Conservation (phyloP, 139 green algal genomes). For the Chlamydomonas sp. region DNA sequence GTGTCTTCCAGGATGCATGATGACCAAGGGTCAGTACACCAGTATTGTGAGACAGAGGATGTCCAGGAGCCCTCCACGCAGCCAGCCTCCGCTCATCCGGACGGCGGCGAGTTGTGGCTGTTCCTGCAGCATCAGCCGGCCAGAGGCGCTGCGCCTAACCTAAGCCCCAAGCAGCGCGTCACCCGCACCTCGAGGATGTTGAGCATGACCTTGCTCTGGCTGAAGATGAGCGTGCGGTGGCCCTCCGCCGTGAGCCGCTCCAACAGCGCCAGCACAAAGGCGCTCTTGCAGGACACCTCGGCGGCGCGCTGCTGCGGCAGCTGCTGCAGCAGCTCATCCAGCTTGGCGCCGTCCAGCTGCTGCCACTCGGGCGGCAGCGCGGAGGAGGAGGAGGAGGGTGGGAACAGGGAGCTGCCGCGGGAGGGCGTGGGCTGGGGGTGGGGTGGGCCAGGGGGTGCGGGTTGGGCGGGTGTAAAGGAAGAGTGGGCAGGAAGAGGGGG, state of each 20-base stretch:
- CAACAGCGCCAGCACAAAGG: slow-evolving; percentile 84
- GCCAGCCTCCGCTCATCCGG: no score
- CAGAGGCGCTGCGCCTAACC: no score
- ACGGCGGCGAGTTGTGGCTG: no score
- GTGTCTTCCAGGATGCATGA: neutral
- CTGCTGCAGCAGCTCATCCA: slow-evolving; percentile 46
- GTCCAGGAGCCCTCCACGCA: no score
- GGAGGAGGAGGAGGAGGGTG: slow-evolving; percentile 8
- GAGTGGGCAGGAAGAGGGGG: no score
- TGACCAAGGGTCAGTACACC: neutral
- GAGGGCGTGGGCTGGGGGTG: no score
- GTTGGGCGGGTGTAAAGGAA: no score
- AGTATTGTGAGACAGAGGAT: neutral
- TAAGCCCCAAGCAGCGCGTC: neutral
- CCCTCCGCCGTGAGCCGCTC: slow-evolving; percentile 72
- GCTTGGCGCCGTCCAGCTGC: neutral
- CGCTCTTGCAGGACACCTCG: slow-evolving; percentile 83
- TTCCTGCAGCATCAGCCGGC: no score
- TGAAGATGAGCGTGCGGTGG: slow-evolving; percentile 94
- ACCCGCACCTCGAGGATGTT: slow-evolving; percentile 84
- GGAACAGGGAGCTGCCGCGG: no score
- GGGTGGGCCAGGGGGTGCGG: no score
- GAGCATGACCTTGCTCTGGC: slow-evolving; percentile 76
- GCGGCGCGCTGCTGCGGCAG: slow-evolving; percentile 46
- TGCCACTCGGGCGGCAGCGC: neutral